Evolutionary conservation across 2,329 filamentous ascomycete genomes (phyloP).

Genomic region (Calonectria hawksworthii): DNA sequence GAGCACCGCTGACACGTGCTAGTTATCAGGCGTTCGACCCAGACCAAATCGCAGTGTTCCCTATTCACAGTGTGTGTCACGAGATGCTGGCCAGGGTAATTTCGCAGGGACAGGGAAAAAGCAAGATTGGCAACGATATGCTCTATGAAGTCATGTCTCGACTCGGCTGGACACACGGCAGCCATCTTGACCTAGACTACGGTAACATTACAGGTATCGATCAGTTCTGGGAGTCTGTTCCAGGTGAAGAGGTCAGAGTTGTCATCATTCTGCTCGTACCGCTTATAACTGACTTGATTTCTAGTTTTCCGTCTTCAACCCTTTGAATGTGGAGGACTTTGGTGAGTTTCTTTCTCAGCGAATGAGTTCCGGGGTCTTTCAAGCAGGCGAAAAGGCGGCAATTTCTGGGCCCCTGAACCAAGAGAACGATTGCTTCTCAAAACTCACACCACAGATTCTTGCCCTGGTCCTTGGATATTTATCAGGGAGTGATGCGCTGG

Average conservation of each 20-base stretch:
- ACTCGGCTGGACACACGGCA: neutral
- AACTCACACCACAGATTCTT: neutral
- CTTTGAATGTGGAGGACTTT: neutral
- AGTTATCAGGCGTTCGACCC: neutral
- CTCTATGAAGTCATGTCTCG: slow-evolving; percentile 13
- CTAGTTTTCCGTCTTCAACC: slow-evolving; percentile 18
- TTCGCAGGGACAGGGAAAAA: neutral
- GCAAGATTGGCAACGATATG: neutral
- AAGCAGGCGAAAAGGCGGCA: neutral
- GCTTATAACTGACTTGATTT: neutral
- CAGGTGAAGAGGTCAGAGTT: slow-evolving; percentile 21
- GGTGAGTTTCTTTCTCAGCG: neutral
- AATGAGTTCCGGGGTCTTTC: neutral
- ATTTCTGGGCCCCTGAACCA: too few species aligned
- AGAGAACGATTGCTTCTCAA: neutral
- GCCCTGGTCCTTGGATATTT: neutral
- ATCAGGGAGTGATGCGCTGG: neutral
- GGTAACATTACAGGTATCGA: slow-evolving; percentile 2
- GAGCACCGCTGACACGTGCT: neutral
- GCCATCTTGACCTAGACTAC: slow-evolving; percentile 18
- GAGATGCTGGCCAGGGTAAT: neutral
- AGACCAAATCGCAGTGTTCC: neutral
- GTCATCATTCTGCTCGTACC: too few species aligned
- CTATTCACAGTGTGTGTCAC: slow-evolving; percentile 22
- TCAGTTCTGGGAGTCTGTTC: slow-evolving; percentile 15